A percentile compares a stretch with the other conserved stretches of the same genome.
These are phyloP conservation scores for Cephaloascus fragrans DNA, from an alignment of 805 yeast species.

Conservation along the genomic window DNA sequence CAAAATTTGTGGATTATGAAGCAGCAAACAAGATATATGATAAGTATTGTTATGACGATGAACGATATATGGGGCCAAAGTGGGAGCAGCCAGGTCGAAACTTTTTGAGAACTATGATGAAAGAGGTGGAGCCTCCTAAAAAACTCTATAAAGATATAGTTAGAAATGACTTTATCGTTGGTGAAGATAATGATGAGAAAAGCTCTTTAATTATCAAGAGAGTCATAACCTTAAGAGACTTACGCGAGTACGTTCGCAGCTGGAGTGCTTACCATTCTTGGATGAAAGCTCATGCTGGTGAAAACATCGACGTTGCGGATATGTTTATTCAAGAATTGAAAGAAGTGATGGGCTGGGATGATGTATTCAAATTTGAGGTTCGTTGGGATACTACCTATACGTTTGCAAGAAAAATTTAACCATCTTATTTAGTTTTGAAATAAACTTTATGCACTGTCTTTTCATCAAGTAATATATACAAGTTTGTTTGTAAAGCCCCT, in stretches of 20 bases:
- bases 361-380: constrained; percentile 28
- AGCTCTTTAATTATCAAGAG: constrained; percentile 14
- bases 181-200: constrained; percentile 9
- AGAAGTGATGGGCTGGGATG: constrained; percentile 33
- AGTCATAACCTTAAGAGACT: constrained; percentile 10
- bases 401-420: constrained; percentile 25
- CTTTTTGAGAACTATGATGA: constrained; percentile 22
- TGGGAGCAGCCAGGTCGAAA: constrained; percentile 40
- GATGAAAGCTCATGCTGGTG: constrained; percentile 19
- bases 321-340: constrained; percentile 32
- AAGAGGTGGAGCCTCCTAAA: constrained; percentile 23
- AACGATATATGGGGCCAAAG: constrained; percentile 36
- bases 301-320: constrained; percentile 37
- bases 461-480: no score
- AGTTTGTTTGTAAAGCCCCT: no score
- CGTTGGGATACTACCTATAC: constrained; percentile 50
- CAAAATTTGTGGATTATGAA: constrained; percentile 42
- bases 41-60: constrained; percentile 41
- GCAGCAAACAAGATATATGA: constrained; percentile 44
- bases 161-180: constrained; percentile 16
- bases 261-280: constrained; percentile 30
- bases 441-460: no score
- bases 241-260: constrained; percentile 17
- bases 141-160: constrained; percentile 14
- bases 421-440: no score